Evolutionary conservation across 1,284 basidiomycete genomes (phyloP).

Genomic region (Microstroma glucosiphilum): DNA sequence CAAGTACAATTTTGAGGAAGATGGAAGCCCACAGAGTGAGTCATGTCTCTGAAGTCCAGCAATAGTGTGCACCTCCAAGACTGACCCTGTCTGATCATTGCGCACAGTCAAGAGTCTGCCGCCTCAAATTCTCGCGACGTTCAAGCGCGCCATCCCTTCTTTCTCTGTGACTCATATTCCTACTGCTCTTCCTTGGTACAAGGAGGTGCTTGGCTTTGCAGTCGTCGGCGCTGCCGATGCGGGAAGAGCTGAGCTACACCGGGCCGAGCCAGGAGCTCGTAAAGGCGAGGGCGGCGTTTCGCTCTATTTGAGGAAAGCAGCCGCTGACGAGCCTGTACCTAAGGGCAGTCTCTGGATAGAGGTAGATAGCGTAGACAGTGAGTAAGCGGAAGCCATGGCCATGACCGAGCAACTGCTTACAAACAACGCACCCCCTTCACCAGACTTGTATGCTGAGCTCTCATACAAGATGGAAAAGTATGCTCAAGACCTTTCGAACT

Average conservation of each 20-base stretch:
- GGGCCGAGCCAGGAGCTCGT: neutral
- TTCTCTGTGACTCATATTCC: constrained; percentile 4
- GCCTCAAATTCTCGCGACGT: neutral
- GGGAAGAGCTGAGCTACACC: constrained; percentile 4
- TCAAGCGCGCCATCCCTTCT: constrained; percentile 4
- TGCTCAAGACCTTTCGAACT: constrained; percentile 8
- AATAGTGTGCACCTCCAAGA: neutral
- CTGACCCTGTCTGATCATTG: neutral
- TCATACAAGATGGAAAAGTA: constrained; percentile 5
- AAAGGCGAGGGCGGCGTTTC: constrained; percentile 6
- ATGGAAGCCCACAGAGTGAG: neutral
- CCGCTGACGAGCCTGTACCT: neutral
- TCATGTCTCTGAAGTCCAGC: neutral
- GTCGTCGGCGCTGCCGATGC: constrained; percentile 9
- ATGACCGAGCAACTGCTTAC: neutral
- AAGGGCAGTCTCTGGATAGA: constrained; percentile 6
- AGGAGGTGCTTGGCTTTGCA: constrained; percentile 14
- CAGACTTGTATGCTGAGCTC: constrained; percentile 13
- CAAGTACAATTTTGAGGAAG: neutral
- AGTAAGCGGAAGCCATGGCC: neutral
- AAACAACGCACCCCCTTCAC: neutral
- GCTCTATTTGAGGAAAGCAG: constrained; percentile 6
- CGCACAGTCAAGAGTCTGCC: neutral
- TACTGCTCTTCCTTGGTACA: constrained; percentile 9
- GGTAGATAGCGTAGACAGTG: constrained; percentile 7